Conservation (phyloP, 371 early-diverging fungal species). For the Rhizopus microsporus region DNA sequence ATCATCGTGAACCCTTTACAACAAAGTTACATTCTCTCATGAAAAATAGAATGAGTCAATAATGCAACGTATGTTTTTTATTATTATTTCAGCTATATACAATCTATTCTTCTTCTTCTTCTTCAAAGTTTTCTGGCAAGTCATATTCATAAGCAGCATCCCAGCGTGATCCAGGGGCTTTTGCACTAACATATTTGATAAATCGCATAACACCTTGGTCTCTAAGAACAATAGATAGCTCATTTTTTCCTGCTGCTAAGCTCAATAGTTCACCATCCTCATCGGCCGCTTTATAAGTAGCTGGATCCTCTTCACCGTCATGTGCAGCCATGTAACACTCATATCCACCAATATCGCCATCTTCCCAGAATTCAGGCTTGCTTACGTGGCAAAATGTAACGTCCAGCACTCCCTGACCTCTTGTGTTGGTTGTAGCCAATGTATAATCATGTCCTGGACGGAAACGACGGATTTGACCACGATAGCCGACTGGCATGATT, state of each 20-base stretch:
- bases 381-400: slow-evolving; percentile 49
- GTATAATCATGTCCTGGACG: slow-evolving; percentile 74
- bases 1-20: too few relatives aligned
- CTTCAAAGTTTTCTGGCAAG: not conserved
- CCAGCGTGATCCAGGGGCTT: not conserved
- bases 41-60: too few relatives aligned
- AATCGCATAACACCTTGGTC: slow-evolving; percentile 76
- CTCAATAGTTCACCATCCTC: slow-evolving; percentile 67
- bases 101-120: not conserved
- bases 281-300: slow-evolving; percentile 62
- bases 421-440: slow-evolving; percentile 46
- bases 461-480: slow-evolving; percentile 58
- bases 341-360: slow-evolving; percentile 73
- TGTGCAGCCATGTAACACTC: slow-evolving; percentile 75
- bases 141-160: not conserved
- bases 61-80: too few relatives aligned
- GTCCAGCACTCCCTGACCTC: slow-evolving; percentile 41
- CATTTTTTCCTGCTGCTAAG: slow-evolving; percentile 63
- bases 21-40: too few relatives aligned
- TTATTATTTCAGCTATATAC: not conserved
- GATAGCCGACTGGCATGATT: slow-evolving; percentile 20
- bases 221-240: slow-evolving; percentile 64
- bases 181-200: slow-evolving; percentile 74
- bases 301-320: slow-evolving; percentile 63
- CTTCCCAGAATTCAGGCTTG: slow-evolving; percentile 46